Percentiles rank a stretch among this genome's conserved stretches.
Conservation (phyloP, 2,329 filamentous ascomycete genomes). For the Knoxdaviesia proteae region DNA sequence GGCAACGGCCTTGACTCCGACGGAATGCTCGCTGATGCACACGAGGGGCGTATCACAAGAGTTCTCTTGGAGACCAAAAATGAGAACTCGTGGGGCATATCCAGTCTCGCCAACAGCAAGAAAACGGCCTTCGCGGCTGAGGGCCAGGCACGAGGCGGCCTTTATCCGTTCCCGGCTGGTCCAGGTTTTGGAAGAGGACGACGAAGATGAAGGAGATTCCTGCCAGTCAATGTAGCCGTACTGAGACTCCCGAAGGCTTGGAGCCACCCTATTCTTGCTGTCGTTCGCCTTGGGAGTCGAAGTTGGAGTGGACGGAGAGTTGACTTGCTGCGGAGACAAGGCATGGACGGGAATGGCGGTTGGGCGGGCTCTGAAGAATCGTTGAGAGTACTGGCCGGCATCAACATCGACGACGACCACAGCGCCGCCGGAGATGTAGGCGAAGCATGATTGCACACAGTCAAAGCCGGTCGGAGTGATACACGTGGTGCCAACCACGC, state of each 20-base stretch:
- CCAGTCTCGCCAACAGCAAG: conserved; percentile 90
- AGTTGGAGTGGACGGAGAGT: conserved; percentile 27
- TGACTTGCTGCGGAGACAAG: conserved; percentile 29
- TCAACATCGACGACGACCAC: conserved; percentile 76
- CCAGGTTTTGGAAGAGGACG: conserved; percentile 44
- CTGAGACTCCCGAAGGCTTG: conserved; percentile 24
- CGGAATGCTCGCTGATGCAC: conserved; percentile 73
- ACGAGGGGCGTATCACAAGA: conserved; percentile 67
- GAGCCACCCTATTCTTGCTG: conserved; percentile 34
- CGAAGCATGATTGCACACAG: conserved; percentile 56
- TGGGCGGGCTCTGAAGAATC: conserved; percentile 78
- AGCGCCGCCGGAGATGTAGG: conserved; percentile 80
- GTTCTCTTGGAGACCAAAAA: conserved; percentile 67
- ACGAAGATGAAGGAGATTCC: conserved; percentile 28
- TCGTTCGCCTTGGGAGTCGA: conserved; percentile 41
- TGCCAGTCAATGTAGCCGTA: conserved; percentile 27
- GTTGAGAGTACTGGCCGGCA: conserved; percentile 36
- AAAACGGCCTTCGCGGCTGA: conserved; percentile 72
- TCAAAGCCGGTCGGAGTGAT: conserved; percentile 72
- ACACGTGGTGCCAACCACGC: conserved; percentile 83
- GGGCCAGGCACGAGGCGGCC: conserved; percentile 72
- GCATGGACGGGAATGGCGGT: conserved; percentile 47
- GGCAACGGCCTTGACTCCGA: conserved; percentile 69
- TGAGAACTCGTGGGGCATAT: conserved; percentile 74
- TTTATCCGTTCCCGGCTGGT: conserved; percentile 85